Base-by-base conservation (phyloP, 2,329 filamentous ascomycete species). In the Decorospora gaudefroyi region DNA sequence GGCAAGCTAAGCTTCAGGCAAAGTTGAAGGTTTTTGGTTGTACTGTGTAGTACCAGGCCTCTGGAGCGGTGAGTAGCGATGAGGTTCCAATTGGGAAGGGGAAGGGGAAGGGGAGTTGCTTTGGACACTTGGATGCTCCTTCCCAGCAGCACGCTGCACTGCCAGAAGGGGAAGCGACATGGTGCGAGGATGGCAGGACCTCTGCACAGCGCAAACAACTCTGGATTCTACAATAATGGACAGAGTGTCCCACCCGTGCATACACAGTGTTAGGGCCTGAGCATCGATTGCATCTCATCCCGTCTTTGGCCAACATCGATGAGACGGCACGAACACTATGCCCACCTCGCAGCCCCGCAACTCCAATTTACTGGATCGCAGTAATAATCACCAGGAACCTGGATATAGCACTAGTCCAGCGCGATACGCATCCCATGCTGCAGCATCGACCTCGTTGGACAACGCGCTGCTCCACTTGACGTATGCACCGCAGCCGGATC, bases 221-320 rank as follows among this genome's bases (percentile, higher is more conserved):
- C 7, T 13, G 27, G n/a, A n/a, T 21, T 33, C 18, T 29, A 12
- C 26, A 16, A 38, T 37, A 17, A 22, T n/a, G n/a, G n/a, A 16
- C 22, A 28, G 19, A 17, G 30, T 26, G 19, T 28, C 30, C 32
- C 38, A 23, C 9, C 41, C 28, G 25, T 46, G 33, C 23, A 32
- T 18, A 33, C n/a, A n/a, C n/a, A n/a, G n/a, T n/a, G n/a, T 23
- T 30, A 55, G 44, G 43, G 35, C 46, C 51, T 53, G 50, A 38
- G 22, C 40, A 44, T 35, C 46, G 32, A 53, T 48, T 47, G 33
- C 25, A 37, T 33, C 35, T 47, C 51, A 54, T 40, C 35, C 46
- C 51, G 53, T 40, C 29, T 33, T 42, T 36, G 46, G 36, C 42
- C 45, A 47, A 33, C 48, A 28, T 37, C 27, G 12, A 42, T 46